phyloP scores from a whole-genome alignment of 2,329 filamentous ascomycete genomes.

The Coccinonectria pachysandricola region DNA sequence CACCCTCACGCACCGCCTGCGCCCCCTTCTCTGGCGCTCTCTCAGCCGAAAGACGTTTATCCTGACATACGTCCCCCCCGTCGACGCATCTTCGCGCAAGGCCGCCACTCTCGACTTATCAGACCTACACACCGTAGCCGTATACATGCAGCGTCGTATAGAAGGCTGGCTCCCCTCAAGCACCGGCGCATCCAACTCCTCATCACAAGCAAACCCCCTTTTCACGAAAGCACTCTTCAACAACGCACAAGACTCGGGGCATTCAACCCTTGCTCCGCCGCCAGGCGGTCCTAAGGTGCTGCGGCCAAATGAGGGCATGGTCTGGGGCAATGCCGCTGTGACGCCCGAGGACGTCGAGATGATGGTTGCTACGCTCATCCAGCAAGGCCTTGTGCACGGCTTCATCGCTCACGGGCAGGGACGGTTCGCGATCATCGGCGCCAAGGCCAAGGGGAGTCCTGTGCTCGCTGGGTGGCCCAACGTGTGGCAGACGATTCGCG shows the following conservation, averaged over 20 bases:
- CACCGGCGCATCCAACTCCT: conserved; percentile 22
- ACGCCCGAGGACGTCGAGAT: conserved; percentile 62
- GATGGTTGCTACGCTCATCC: conserved; percentile 64
- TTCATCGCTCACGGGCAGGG: conserved; percentile 70
- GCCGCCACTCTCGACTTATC: conserved; percentile 67
- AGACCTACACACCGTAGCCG: conserved; percentile 54
- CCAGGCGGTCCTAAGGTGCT: conserved; percentile 36
- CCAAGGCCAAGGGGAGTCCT: conserved; percentile 54
- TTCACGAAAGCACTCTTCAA: conserved; percentile 43
- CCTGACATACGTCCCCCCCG: conserved; percentile 61
- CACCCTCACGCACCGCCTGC: conserved; percentile 64
- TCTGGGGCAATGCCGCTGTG: conserved; percentile 53
- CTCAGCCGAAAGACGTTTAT: conserved; percentile 70
- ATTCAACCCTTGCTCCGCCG: conserved; percentile 37
- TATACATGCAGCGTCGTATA: conserved; percentile 53
- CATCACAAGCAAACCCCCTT: conserved; percentile 37
- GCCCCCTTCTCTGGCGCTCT: conserved; percentile 75
- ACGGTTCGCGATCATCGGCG: conserved; percentile 74
- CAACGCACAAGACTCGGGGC: conserved; percentile 26
- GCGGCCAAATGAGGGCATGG: conserved; percentile 46
- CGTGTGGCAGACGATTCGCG: conserved; percentile 58
- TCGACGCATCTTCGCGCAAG: conserved; percentile 41
- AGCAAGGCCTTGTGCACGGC: conserved; percentile 72
- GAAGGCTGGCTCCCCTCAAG: conserved; percentile 44
- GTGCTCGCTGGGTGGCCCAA: conserved; percentile 65